Conservation (phyloP, 805 yeast genomes). For the Candida krabiensis region DNA sequence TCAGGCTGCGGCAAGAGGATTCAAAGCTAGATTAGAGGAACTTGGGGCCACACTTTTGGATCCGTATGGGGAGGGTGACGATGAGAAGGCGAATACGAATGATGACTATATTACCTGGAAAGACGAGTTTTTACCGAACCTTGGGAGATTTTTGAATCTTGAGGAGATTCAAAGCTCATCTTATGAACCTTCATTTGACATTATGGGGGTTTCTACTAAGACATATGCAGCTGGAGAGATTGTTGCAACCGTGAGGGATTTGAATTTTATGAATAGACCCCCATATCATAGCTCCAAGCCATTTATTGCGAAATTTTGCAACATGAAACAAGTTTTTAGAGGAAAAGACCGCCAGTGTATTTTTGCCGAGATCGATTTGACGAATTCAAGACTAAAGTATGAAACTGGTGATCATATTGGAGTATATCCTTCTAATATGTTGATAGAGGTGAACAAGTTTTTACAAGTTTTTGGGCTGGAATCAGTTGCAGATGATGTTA, state of each 20-base stretch:
- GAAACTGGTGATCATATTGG: slow-evolving; percentile 95
- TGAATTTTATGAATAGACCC: slow-evolving; percentile 14
- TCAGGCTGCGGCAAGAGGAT: slow-evolving; percentile 73
- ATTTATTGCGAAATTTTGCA: slow-evolving; percentile 59
- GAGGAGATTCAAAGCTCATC: slow-evolving; percentile 63
- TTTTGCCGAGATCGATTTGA: slow-evolving; percentile 76
- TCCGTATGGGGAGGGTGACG: slow-evolving; percentile 83
- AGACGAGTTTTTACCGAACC: slow-evolving; percentile 66
- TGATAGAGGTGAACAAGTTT: slow-evolving; percentile 63
- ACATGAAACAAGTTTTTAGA: slow-evolving; percentile 62
- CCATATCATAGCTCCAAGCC: slow-evolving; percentile 46
- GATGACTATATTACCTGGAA: slow-evolving; percentile 92
- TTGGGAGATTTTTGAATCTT: slow-evolving; percentile 57
- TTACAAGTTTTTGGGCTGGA: slow-evolving; percentile 58
- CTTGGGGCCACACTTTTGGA: slow-evolving; percentile 68
- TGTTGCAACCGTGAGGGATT: slow-evolving; percentile 17
- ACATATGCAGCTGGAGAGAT: slow-evolving; percentile 32
- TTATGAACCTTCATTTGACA: slow-evolving; percentile 62
- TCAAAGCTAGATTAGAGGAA: slow-evolving; percentile 46
- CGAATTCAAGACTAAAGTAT: slow-evolving; percentile 68
- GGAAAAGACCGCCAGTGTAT: slow-evolving; percentile 64
- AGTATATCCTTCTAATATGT: slow-evolving; percentile 80
- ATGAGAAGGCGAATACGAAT: slow-evolving; percentile 84
- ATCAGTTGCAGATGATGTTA: slow-evolving; percentile 45
- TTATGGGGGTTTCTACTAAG: slow-evolving; percentile 29